Conservation (phyloP, 768 basidiomycete genomes). For the Suillus occidentalis region DNA sequence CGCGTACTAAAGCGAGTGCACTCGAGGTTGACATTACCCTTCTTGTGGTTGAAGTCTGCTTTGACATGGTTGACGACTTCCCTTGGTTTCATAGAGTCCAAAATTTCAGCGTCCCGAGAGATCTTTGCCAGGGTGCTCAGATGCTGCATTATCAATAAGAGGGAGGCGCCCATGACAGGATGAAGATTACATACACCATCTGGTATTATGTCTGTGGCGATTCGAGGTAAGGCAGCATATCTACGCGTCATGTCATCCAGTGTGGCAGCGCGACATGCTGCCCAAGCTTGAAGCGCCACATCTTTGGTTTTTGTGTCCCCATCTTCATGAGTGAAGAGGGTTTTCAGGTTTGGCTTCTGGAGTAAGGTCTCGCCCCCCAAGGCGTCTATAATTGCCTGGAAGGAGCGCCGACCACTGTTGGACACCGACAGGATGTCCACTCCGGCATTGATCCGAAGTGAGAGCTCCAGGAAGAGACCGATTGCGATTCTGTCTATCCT, state of each 20-base stretch:
- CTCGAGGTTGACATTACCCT: slow-evolving; percentile 31
- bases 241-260: slow-evolving; percentile 18
- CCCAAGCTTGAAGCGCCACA: slow-evolving; percentile 26
- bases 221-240: slow-evolving; percentile 17
- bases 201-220: slow-evolving; percentile 27
- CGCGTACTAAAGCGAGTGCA: slow-evolving; percentile 47
- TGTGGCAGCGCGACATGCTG: slow-evolving; percentile 28
- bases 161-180: background rate
- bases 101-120: slow-evolving; percentile 38
- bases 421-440: slow-evolving; percentile 43
- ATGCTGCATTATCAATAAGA: slow-evolving; percentile 27
- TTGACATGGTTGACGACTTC: slow-evolving; percentile 43
- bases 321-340: slow-evolving; percentile 34
- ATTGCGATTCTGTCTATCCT: slow-evolving; percentile 45
- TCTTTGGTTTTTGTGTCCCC: slow-evolving; percentile 8
- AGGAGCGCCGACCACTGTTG: slow-evolving; percentile 28
- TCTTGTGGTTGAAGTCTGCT: slow-evolving; percentile 17
- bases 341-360: slow-evolving; percentile 23
- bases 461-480: slow-evolving; percentile 41
- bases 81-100: slow-evolving; percentile 48
- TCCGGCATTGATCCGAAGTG: slow-evolving; percentile 32
- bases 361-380: slow-evolving; percentile 39
- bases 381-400: slow-evolving; percentile 32
- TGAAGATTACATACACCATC: slow-evolving; percentile 25
- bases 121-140: slow-evolving; percentile 31